Conservation (phyloP, 345 rosid genomes). For the Adansonia digitata region DNA sequence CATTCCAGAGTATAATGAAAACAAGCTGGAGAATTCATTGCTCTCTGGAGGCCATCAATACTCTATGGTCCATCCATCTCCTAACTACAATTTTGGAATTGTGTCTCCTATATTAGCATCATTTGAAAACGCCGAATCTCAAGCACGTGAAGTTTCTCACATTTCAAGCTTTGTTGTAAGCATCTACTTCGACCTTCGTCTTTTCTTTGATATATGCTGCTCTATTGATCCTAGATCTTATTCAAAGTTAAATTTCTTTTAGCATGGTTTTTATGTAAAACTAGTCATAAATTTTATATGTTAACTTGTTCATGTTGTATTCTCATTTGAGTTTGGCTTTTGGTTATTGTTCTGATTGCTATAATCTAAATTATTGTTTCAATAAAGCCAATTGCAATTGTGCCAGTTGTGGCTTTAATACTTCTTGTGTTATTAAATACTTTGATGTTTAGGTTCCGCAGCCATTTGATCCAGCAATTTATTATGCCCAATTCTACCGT, state of each 20-base stretch:
- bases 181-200: conserved; percentile 4
- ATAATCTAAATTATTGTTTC: background rate
- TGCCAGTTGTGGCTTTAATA: conserved; percentile 7
- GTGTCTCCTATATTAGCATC: conserved; percentile 57
- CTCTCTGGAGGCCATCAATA: conserved; percentile 51
- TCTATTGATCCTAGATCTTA: background rate
- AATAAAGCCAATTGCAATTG: background rate
- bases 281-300: background rate
- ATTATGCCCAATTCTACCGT: conserved; percentile 76
- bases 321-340: conserved; percentile 2
- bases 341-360: background rate
- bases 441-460: conserved; percentile 57
- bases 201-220: conserved; percentile 1
- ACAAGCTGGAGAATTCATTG: conserved; percentile 52
- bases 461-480: conserved; percentile 73
- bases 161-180: conserved; percentile 78
- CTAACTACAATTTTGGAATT: conserved; percentile 55
- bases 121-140: conserved; percentile 74
- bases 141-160: conserved; percentile 65
- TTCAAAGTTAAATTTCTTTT: background rate
- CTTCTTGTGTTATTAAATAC: conserved; percentile 20
- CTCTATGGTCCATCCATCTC: conserved; percentile 50
- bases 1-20: conserved; percentile 47
- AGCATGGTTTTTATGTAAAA: background rate
- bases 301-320: background rate